Percentiles rank a stretch among this genome's conserved stretches.
These are phyloP conservation scores for Chlorella sp. DNA, from an alignment of 139 green algal genomes.

Conservation along the genomic window DNA sequence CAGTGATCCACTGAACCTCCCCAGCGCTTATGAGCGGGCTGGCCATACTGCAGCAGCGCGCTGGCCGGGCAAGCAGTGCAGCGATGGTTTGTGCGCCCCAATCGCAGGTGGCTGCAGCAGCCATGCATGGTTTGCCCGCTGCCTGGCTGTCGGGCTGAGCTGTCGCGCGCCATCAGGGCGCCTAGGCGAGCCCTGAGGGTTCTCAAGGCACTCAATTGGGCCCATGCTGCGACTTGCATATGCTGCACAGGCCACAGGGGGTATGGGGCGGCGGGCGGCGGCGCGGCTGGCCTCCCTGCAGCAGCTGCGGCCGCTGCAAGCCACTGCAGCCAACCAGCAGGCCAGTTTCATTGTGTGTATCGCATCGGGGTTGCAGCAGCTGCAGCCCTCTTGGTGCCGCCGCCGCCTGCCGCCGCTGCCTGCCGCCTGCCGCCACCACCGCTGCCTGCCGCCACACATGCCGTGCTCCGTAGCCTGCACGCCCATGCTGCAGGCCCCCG, in stretches of 20 bases:
- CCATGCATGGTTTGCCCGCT: too few relatives aligned
- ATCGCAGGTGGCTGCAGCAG: too few relatives aligned
- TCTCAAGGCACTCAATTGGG: too few relatives aligned
- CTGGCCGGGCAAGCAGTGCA: not conserved
- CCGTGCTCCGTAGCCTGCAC: not conserved
- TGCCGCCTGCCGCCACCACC: not conserved
- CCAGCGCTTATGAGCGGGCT: conserved; percentile 2
- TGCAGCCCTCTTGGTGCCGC: too few relatives aligned
- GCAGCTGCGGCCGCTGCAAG: conserved; percentile 4
- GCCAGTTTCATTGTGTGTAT: not conserved
- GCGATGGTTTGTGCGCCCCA: not conserved
- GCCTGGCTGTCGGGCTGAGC: too few relatives aligned
- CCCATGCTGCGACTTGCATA: not conserved
- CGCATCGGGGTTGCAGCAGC: not conserved
- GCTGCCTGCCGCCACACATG: not conserved
- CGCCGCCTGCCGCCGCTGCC: not conserved
- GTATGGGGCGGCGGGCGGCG: conserved; percentile 14
- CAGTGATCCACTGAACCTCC: conserved; percentile 38
- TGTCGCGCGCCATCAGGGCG: too few relatives aligned
- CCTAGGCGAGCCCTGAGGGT: too few relatives aligned
- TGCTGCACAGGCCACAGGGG: not conserved
- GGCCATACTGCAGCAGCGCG: not conserved
- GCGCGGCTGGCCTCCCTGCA: not conserved
- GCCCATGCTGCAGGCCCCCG: not conserved
- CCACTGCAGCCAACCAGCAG: not conserved